These are phyloP conservation scores for Solanum gracilifrons DNA, from an alignment of 257 asterid species.

Conservation along the genomic window DNA sequence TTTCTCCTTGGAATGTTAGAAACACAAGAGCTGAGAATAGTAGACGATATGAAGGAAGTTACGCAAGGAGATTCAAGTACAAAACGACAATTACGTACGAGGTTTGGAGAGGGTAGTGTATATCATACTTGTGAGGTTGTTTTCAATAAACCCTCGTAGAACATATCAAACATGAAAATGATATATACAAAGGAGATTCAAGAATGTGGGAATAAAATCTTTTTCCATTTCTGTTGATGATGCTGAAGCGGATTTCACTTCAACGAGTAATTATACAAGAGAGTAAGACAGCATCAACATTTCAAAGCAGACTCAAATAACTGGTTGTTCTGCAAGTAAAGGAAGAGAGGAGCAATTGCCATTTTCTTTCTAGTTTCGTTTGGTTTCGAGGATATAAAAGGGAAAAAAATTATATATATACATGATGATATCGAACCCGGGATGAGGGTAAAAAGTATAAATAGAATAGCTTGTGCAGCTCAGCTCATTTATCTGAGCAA, in stretches of 20 bases:
- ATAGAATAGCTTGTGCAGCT: neutral
- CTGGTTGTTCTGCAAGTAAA: neutral
- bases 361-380: neutral
- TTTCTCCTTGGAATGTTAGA: neutral
- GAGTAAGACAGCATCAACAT: neutral
- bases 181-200: neutral
- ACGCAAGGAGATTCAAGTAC: neutral
- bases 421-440: neutral
- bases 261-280: neutral
- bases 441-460: neutral
- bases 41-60: neutral
- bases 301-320: neutral
- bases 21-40: neutral
- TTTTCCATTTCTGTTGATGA: neutral
- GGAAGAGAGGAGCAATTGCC: neutral
- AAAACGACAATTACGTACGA: neutral
- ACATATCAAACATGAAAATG: neutral
- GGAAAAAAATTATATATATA: neutral
- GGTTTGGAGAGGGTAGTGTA: neutral
- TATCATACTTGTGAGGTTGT: neutral
- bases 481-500: neutral
- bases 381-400: neutral
- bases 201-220: neutral
- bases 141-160: neutral
- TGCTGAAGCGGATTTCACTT: neutral